Evolutionary conservation across 2,329 filamentous ascomycete species (phyloP).

Genomic region (Elsinoe arachidis): DNA sequence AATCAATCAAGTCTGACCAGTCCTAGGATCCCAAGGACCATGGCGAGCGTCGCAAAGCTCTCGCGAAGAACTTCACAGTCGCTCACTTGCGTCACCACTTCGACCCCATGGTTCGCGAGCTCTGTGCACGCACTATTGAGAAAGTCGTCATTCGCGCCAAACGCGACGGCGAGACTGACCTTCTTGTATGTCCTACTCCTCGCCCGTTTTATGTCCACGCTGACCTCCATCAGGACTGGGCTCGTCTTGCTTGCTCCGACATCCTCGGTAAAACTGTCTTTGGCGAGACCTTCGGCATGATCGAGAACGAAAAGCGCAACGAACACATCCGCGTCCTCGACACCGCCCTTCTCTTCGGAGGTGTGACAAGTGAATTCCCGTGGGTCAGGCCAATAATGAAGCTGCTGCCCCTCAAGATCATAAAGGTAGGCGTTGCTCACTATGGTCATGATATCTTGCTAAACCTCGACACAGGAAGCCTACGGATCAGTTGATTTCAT

Average conservation of each 20-base stretch:
- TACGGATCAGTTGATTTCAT: conserved; percentile 11
- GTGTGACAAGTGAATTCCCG: conserved; percentile 8
- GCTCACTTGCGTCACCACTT: conserved; percentile 9
- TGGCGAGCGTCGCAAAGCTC: conserved; percentile 10
- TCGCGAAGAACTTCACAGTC: conserved; percentile 11
- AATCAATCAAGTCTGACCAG: background rate
- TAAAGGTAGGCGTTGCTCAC: background rate
- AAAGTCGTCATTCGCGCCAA: conserved; percentile 5
- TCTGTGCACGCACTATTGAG: conserved; percentile 5
- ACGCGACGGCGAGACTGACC: conserved; percentile 3
- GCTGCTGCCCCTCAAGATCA: conserved; percentile 7
- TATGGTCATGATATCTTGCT: too few species aligned
- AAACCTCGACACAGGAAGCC: background rate
- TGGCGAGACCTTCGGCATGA: conserved; percentile 12
- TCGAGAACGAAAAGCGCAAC: conserved; percentile 12
- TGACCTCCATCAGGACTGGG: conserved; percentile 6
- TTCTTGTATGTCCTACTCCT: background rate
- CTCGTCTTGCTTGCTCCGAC: conserved; percentile 12
- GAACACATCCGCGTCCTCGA: conserved; percentile 12
- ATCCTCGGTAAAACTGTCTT: conserved; percentile 10
- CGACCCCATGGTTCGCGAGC: conserved; percentile 11
- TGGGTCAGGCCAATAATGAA: conserved; percentile 1
- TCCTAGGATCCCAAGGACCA: conserved; percentile 12
- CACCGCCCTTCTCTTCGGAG: conserved; percentile 7
- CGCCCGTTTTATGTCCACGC: background rate